These are phyloP conservation scores for Diophrys sp. DNA, from an alignment of 73 alveolate genomes.

Conservation along the genomic window DNA sequence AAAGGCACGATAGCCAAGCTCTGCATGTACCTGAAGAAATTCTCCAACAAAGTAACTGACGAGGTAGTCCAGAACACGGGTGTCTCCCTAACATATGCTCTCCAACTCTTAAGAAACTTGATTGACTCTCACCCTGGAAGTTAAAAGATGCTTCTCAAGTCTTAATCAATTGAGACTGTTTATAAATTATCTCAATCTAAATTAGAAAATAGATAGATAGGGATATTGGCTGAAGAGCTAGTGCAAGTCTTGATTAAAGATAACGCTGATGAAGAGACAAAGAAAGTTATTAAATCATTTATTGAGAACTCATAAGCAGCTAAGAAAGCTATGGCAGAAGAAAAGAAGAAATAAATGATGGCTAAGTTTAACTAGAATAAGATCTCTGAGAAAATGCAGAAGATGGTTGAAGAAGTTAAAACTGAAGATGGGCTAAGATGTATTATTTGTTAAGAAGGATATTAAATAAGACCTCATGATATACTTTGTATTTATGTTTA, in stretches of 20 bases:
- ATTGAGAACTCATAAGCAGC: slow-evolving; percentile 17
- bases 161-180: not conserved
- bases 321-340: slow-evolving; percentile 41
- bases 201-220: slow-evolving; percentile 20
- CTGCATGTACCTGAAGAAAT: not conserved
- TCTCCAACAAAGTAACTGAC: not conserved
- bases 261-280: slow-evolving; percentile 8
- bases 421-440: slow-evolving; percentile 62
- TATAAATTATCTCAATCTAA: slow-evolving; percentile 36
- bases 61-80: slow-evolving; percentile 1
- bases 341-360: slow-evolving; percentile 48
- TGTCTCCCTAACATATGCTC: slow-evolving; percentile 4
- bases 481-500: slow-evolving; percentile 61
- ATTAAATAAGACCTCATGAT: slow-evolving; percentile 60
- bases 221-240: slow-evolving; percentile 29
- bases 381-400: slow-evolving; percentile 29
- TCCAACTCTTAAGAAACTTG: slow-evolving; percentile 20
- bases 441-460: slow-evolving; percentile 71
- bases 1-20: not conserved
- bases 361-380: slow-evolving; percentile 37
- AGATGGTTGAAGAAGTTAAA: slow-evolving; percentile 13
- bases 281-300: slow-evolving; percentile 1
- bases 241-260: slow-evolving; percentile 27
- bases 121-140: slow-evolving; percentile 22
- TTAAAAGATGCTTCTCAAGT: slow-evolving; percentile 12